Percentiles rank a stretch among this genome's conserved stretches.
phyloP scores from a whole-genome alignment of 2,329 filamentous ascomycete genomes.

The Colletotrichum incanum region DNA sequence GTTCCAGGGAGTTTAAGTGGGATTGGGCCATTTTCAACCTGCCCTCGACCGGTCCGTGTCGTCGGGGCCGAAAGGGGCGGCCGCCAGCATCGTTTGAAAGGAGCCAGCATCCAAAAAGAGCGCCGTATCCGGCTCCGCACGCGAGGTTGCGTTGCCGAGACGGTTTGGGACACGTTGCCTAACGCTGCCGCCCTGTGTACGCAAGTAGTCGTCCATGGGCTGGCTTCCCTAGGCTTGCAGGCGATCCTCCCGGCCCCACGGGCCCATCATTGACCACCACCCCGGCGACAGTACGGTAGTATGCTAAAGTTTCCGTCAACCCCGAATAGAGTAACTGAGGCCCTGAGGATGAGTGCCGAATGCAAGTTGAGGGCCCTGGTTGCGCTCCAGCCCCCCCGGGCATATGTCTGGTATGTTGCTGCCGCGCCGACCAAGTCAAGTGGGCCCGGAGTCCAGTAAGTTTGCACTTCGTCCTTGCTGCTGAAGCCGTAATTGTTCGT shows the following conservation, averaged over 20 bases:
- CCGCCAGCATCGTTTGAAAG: background rate
- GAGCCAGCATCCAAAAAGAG: slow-evolving; percentile 24
- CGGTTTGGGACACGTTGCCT: slow-evolving; percentile 2
- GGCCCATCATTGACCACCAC: slow-evolving; percentile 17
- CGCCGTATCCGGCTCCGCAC: slow-evolving; percentile 31
- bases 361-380: slow-evolving; percentile 8
- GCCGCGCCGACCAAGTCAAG: slow-evolving; percentile 14
- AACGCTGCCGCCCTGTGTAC: slow-evolving; percentile 24
- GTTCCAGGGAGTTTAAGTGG: background rate
- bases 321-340: background rate
- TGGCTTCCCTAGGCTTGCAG: slow-evolving; percentile 35
- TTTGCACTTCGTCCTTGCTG: slow-evolving; percentile 14
- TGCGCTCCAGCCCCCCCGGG: background rate
- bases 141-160: slow-evolving; percentile 30
- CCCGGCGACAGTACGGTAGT: slow-evolving; percentile 15
- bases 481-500: background rate
- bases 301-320: slow-evolving; percentile 20
- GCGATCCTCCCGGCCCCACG: slow-evolving; percentile 35
- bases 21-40: background rate
- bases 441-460: background rate
- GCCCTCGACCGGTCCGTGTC: slow-evolving; percentile 22
- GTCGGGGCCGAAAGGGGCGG: slow-evolving; percentile 34
- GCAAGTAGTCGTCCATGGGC: slow-evolving; percentile 24
- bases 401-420: slow-evolving; percentile 30
- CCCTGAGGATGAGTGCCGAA: background rate